A percentile compares a stretch with the other conserved stretches of the same genome.
Conservation (phyloP, 23 red algal genomes). For the Agarophyton chilense region DNA sequence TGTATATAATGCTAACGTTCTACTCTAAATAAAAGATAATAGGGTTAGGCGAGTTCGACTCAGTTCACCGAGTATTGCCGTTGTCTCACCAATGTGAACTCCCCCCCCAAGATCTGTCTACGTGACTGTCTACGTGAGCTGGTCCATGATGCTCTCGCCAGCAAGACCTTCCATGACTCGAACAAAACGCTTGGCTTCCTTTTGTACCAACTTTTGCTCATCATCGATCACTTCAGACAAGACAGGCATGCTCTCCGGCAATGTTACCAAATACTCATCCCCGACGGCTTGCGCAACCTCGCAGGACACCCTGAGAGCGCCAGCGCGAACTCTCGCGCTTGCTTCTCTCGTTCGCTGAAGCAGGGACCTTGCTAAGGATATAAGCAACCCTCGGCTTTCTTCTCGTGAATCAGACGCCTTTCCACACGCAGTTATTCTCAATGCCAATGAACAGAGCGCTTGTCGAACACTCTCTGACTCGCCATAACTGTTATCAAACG, state of each 20-base stretch:
- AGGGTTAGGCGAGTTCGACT: too few species aligned
- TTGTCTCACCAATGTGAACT: too few species aligned
- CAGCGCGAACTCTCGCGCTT: slow-evolving; percentile 26
- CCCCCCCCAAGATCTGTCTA: too few species aligned
- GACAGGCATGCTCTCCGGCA: slow-evolving; percentile 62
- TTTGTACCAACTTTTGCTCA: slow-evolving; percentile 43
- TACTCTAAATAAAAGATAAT: too few species aligned
- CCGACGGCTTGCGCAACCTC: slow-evolving; percentile 37
- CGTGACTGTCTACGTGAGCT: neutral
- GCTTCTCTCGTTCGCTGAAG: slow-evolving; percentile 23
- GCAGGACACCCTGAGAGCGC: neutral
- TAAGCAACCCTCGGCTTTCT: slow-evolving; percentile 23
- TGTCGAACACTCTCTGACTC: slow-evolving; percentile 27
- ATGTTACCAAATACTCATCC: slow-evolving; percentile 58
- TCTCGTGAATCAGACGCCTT: slow-evolving; percentile 40
- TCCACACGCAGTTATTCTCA: slow-evolving; percentile 17
- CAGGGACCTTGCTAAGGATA: slow-evolving; percentile 23
- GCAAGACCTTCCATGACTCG: slow-evolving; percentile 20
- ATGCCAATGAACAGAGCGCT: slow-evolving; percentile 19
- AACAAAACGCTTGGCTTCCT: slow-evolving; percentile 4
- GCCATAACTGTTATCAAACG: slow-evolving; percentile 26
- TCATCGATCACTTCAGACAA: slow-evolving; percentile 69
- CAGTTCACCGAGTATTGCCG: too few species aligned
- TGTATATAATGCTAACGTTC: too few species aligned
- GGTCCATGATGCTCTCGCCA: slow-evolving; percentile 51